phyloP scores from a whole-genome alignment of 768 basidiomycete genomes.

The Rhodotorula taiwanensis region DNA sequence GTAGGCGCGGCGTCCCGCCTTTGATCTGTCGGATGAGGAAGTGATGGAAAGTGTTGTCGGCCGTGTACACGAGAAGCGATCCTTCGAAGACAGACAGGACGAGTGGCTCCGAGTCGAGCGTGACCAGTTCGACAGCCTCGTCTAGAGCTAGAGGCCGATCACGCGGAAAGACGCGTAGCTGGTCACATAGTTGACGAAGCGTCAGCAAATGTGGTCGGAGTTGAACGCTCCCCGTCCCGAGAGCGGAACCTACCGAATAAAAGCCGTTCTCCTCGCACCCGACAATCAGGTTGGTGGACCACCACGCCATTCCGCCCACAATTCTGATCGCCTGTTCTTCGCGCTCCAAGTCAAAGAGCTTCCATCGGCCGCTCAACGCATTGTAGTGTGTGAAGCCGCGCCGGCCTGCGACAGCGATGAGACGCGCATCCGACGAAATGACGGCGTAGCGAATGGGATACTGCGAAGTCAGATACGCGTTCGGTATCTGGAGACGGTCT shows the following conservation, averaged over 20 bases:
- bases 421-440: conserved; percentile 77
- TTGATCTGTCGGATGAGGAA: conserved; percentile 77
- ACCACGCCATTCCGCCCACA: conserved; percentile 89
- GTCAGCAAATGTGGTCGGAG: too few species aligned
- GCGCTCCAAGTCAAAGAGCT: conserved; percentile 66
- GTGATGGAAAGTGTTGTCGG: conserved; percentile 87
- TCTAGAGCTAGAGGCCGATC: conserved; percentile 78
- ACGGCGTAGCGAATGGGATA: conserved; percentile 93
- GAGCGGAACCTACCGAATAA: conserved; percentile 58
- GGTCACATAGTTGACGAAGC: too few species aligned
- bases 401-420: conserved; percentile 87
- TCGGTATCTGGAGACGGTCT: conserved; percentile 61
- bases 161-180: conserved; percentile 91
- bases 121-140: conserved; percentile 74
- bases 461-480: conserved; percentile 76
- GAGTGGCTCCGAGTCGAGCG: conserved; percentile 67
- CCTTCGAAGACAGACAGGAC: conserved; percentile 90
- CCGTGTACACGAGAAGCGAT: conserved; percentile 85
- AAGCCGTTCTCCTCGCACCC: conserved; percentile 70
- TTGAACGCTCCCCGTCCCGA: conserved; percentile 38
- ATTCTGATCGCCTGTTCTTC: conserved; percentile 85
- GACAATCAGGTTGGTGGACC: conserved; percentile 86
- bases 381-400: conserved; percentile 90
- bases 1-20: conserved; percentile 59
- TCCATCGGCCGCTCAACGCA: conserved; percentile 90